Evolutionary conservation across 2,329 filamentous ascomycete genomes (phyloP).

Genomic region (Tolypocladium ophioglossoides): DNA sequence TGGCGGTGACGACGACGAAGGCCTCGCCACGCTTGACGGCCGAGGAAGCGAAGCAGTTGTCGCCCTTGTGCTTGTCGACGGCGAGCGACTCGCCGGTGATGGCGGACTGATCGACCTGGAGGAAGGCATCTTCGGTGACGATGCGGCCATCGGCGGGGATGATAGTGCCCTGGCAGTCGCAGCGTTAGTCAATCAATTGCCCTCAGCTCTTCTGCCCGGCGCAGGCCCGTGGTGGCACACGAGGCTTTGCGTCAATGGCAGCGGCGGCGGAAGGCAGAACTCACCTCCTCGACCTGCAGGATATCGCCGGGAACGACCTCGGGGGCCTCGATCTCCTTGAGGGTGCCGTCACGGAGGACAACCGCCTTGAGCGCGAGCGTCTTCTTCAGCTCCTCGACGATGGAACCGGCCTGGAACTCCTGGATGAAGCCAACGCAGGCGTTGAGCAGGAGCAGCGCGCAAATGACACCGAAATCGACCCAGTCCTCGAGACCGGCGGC

Average conservation of each 20-base stretch:
- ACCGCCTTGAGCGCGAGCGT: constrained; percentile 80
- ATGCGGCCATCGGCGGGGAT: constrained; percentile 83
- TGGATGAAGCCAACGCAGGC: constrained; percentile 79
- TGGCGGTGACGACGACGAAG: constrained; percentile 71
- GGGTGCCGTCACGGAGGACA: constrained; percentile 67
- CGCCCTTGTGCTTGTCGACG: constrained; percentile 76
- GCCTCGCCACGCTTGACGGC: constrained; percentile 85
- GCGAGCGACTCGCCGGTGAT: constrained; percentile 89
- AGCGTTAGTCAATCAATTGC: neutral
- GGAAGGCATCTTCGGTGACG: constrained; percentile 71
- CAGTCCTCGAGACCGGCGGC: constrained; percentile 79
- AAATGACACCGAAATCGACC: constrained; percentile 92
- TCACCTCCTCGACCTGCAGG: constrained; percentile 66
- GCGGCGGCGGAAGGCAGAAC: neutral
- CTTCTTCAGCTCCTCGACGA: constrained; percentile 86
- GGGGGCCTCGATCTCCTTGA: constrained; percentile 70
- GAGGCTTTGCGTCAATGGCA: neutral
- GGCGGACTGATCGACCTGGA: constrained; percentile 85
- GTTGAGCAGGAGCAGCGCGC: constrained; percentile 72
- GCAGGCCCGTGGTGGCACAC: neutral
- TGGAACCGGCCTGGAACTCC: constrained; percentile 81
- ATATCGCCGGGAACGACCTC: constrained; percentile 87
- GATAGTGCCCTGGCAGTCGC: constrained; percentile 58
- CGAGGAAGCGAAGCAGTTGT: constrained; percentile 76
- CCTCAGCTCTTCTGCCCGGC: too few relatives aligned